A percentile compares a stretch with the other conserved stretches of the same genome.
Evolutionary conservation across 2,329 filamentous ascomycete species (phyloP).

Genomic region (Tothia fuscella): DNA sequence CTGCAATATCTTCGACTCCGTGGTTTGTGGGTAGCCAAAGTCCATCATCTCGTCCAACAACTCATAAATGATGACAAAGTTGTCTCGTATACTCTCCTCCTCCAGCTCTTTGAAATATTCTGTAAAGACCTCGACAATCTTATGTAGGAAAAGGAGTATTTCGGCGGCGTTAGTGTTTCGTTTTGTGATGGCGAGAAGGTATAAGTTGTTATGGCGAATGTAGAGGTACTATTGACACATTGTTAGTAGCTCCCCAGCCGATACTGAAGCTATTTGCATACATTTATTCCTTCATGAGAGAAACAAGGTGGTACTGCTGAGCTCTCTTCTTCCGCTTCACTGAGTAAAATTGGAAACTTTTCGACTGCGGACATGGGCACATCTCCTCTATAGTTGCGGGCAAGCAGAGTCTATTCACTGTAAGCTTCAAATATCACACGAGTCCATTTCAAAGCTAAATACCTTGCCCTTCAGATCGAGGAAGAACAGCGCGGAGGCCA

Average conservation of each 20-base stretch:
- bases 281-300: slow-evolving; percentile 96
- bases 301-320: slow-evolving; percentile 96
- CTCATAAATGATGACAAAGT: slow-evolving; percentile 99
- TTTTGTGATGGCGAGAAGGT: slow-evolving; percentile 94
- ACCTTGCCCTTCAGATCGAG: slow-evolving; percentile 99
- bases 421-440: slow-evolving; percentile 18
- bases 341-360: slow-evolving; percentile 90
- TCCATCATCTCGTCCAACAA: slow-evolving; percentile 99
- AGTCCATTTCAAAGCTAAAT: slow-evolving; percentile 17
- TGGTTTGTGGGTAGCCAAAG: slow-evolving; percentile 97
- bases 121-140: slow-evolving; percentile 96
- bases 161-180: slow-evolving; percentile 98
- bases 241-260: background rate
- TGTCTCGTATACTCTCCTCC: slow-evolving; percentile 97
- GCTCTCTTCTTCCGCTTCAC: slow-evolving; percentile 97
- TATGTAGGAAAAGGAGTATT: slow-evolving; percentile 95
- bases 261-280: slow-evolving; percentile 33
- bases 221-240: slow-evolving; percentile 67
- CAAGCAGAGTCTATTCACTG: slow-evolving; percentile 75
- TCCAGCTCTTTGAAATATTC: slow-evolving; percentile 99
- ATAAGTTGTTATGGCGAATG: slow-evolving; percentile 98
- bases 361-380: slow-evolving; percentile 99
- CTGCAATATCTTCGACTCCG: slow-evolving; percentile 95
- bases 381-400: slow-evolving; percentile 95
- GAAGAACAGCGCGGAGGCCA: slow-evolving; percentile 98